phyloP scores from a whole-genome alignment of 2,329 filamentous ascomycete genomes.

The Didymella pinodella region DNA sequence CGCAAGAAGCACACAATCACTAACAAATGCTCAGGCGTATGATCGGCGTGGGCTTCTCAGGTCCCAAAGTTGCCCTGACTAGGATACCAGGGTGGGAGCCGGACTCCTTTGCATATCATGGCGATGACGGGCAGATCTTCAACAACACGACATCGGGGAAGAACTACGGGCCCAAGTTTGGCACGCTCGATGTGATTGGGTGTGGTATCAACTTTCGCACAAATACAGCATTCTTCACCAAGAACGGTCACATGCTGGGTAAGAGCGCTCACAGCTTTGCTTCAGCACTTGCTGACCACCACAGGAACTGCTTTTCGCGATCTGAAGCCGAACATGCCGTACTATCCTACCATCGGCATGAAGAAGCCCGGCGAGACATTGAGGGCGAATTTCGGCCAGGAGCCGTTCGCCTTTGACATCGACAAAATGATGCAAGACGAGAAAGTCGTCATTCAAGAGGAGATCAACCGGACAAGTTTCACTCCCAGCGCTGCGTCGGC shows the following conservation, averaged over 20 bases:
- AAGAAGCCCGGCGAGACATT: constrained; percentile 69
- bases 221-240: constrained; percentile 70
- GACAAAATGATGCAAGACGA: constrained; percentile 72
- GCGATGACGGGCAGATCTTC: constrained; percentile 71
- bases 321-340: constrained; percentile 69
- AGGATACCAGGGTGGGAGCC: constrained; percentile 71
- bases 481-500: constrained; percentile 27
- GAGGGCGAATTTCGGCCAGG: constrained; percentile 69
- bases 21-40: constrained; percentile 47
- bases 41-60: constrained; percentile 68
- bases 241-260: constrained; percentile 68
- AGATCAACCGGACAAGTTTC: constrained; percentile 38
- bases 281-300: constrained; percentile 23
- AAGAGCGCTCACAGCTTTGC: constrained; percentile 27
- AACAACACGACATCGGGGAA: constrained; percentile 65
- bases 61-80: constrained; percentile 65
- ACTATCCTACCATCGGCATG: constrained; percentile 69
- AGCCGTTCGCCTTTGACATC: constrained; percentile 89
- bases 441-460: constrained; percentile 45
- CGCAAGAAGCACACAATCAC: constrained; percentile 9
- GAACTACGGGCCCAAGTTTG: constrained; percentile 67
- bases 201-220: constrained; percentile 72
- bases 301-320: constrained; percentile 75
- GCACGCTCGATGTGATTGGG: constrained; percentile 66
- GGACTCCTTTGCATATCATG: constrained; percentile 72